Percentiles rank a stretch among this genome's conserved stretches.
These are phyloP conservation scores for Wickerhamiella pararugosa DNA, from an alignment of 1,139 yeast genomes.

Conservation along the genomic window DNA sequence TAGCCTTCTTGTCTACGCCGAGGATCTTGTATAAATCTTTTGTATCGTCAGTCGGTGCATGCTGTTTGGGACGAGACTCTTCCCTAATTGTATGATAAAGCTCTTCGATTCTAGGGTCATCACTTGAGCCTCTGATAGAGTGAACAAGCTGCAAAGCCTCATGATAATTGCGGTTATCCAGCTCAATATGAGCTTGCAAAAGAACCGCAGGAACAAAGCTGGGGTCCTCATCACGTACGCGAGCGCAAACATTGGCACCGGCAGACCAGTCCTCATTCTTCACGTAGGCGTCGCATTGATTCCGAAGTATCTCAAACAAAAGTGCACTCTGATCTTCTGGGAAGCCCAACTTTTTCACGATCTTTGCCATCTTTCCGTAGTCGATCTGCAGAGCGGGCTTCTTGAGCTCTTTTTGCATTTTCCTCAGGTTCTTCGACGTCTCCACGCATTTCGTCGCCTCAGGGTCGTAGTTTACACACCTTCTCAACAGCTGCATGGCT, in stretches of 20 bases:
- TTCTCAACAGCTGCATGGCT: constrained; percentile 36
- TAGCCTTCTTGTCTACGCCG: constrained; percentile 54
- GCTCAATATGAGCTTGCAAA: constrained; percentile 31
- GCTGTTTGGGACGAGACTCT: constrained; percentile 31
- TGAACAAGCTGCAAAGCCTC: constrained; percentile 29
- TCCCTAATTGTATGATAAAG: constrained; percentile 41
- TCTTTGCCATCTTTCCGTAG: constrained; percentile 18
- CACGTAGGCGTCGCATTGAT: constrained; percentile 36
- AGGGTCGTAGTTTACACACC: constrained; percentile 56
- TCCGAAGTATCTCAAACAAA: constrained; percentile 27
- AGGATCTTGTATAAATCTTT: constrained; percentile 73
- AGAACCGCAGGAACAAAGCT: constrained; percentile 35
- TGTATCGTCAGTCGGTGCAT: constrained; percentile 9
- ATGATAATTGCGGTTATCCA: constrained; percentile 29
- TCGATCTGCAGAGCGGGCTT: constrained; percentile 25
- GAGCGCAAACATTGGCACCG: constrained; percentile 28
- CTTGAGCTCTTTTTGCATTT: constrained; percentile 22
- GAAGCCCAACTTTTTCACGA: constrained; percentile 12
- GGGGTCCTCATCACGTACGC: constrained; percentile 22
- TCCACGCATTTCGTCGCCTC: constrained; percentile 43
- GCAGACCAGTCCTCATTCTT: constrained; percentile 23
- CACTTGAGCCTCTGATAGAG: constrained; percentile 26
- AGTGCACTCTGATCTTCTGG: constrained; percentile 13
- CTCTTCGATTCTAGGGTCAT: constrained; percentile 30
- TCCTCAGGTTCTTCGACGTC: constrained; percentile 33